phyloP scores from a whole-genome alignment of 2,329 filamentous ascomycete genomes.

The Fusarium sp. region DNA sequence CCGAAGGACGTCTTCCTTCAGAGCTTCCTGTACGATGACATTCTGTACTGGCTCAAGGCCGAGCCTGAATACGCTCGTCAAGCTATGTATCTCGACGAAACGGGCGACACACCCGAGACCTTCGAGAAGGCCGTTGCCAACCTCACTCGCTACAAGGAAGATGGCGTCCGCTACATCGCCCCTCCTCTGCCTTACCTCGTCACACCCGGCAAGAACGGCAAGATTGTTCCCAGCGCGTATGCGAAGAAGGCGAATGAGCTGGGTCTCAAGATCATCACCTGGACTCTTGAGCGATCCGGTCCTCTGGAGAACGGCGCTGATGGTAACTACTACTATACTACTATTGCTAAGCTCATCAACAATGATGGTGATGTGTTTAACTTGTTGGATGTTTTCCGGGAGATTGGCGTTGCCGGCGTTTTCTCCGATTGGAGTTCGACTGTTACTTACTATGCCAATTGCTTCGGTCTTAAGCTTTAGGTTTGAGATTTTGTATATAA shows the following conservation, averaged over 20 bases:
- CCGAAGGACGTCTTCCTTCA: conserved; percentile 70
- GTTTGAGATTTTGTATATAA: not conserved
- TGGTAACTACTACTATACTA: conserved; percentile 68
- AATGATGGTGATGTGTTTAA: conserved; percentile 76
- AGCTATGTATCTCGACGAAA: conserved; percentile 74
- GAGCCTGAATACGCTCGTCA: conserved; percentile 72
- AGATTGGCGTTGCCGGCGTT: conserved; percentile 71
- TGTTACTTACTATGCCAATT: conserved; percentile 78
- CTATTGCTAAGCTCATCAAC: conserved; percentile 65
- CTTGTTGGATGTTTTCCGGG: conserved; percentile 72
- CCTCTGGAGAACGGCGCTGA: conserved; percentile 65
- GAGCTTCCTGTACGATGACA: conserved; percentile 73
- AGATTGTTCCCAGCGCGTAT: conserved; percentile 73
- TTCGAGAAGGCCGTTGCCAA: conserved; percentile 67
- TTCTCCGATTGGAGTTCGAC: conserved; percentile 79
- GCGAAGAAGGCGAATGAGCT: conserved; percentile 70
- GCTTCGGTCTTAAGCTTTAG: conserved; percentile 60
- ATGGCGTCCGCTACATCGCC: conserved; percentile 72
- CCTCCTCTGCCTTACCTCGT: conserved; percentile 74
- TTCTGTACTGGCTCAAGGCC: conserved; percentile 74
- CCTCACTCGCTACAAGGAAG: conserved; percentile 66
- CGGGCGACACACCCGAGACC: conserved; percentile 64
- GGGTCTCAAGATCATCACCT: conserved; percentile 74
- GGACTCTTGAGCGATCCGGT: conserved; percentile 76
- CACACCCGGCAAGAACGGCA: conserved; percentile 58